Evolutionary conservation across 208 protist genomes (phyloP).

Genomic region (Crithidia brevicula): DNA sequence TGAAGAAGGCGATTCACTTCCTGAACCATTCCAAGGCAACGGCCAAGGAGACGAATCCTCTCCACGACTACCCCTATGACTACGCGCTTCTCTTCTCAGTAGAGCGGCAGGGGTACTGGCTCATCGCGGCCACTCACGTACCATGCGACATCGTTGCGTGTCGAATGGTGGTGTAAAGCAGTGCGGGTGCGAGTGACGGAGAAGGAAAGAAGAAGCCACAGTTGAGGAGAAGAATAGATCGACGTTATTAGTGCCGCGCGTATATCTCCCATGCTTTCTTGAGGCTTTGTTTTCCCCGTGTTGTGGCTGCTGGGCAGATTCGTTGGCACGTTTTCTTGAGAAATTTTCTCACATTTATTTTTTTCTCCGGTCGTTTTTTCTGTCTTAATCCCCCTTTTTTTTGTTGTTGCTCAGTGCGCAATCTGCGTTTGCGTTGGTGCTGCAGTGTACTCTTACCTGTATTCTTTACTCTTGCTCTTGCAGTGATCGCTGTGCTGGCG

Average conservation of each 20-base stretch:
- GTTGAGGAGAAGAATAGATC: too few relatives aligned
- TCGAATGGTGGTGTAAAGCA: constrained; percentile 46
- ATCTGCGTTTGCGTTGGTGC: too few relatives aligned
- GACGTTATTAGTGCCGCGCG: too few relatives aligned
- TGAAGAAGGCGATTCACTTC: constrained; percentile 74
- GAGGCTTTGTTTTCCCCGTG: not conserved
- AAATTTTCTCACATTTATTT: too few relatives aligned
- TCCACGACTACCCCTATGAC: constrained; percentile 83
- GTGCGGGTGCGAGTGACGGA: not conserved
- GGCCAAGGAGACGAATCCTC: constrained; percentile 76
- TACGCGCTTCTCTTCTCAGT: constrained; percentile 87
- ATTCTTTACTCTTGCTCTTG: not conserved
- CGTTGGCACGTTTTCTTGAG: too few relatives aligned
- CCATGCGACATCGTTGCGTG: constrained; percentile 91
- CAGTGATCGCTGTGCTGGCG: too few relatives aligned
- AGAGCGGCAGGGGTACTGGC: constrained; percentile 87
- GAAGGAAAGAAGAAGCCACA: too few relatives aligned
- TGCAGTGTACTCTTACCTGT: not conserved
- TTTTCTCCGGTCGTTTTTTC: not conserved
- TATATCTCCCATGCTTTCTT: not conserved
- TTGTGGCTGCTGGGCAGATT: not conserved
- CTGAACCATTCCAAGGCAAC: constrained; percentile 59
- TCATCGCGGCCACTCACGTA: constrained; percentile 86
- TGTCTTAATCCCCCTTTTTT: not conserved
- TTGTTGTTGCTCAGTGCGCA: too few relatives aligned